Percentiles rank a stretch among this genome's conserved stretches.
These are phyloP conservation scores for Backusella sp. DNA, from an alignment of 192 early-diverging fungal genomes.

Conservation along the genomic window DNA sequence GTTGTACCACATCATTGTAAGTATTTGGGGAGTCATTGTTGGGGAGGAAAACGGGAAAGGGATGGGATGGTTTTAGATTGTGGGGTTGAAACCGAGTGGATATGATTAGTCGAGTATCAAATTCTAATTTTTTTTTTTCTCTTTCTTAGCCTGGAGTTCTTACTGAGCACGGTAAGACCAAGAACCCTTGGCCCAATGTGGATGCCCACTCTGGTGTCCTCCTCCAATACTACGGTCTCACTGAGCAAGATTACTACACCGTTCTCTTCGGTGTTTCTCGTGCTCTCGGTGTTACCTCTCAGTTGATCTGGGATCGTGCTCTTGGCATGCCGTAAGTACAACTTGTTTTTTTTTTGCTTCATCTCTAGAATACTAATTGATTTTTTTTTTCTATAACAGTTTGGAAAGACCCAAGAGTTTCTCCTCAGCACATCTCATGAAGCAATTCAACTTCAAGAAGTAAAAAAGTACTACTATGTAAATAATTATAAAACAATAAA, in stretches of 20 bases:
- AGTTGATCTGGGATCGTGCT: constrained; percentile 97
- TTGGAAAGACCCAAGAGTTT: not conserved
- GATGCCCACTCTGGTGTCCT: constrained; percentile 99
- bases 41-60: not conserved
- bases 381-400: too few species aligned
- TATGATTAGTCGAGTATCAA: not conserved
- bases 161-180: constrained; percentile 99
- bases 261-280: constrained; percentile 99
- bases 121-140: not conserved
- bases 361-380: too few species aligned
- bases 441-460: not conserved
- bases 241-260: constrained; percentile 99
- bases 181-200: constrained; percentile 99
- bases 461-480: not conserved
- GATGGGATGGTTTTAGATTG: not conserved
- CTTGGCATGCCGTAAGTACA: constrained; percentile 93
- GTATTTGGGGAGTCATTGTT: not conserved
- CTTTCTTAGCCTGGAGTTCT: constrained; percentile 73
- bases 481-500: not conserved
- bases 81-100: not conserved
- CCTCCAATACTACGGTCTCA: constrained; percentile 93
- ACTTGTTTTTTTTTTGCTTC: constrained; percentile 67
- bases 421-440: not conserved
- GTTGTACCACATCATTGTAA: constrained; percentile 89
- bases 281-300: constrained; percentile 91